A percentile compares a stretch with the other conserved stretches of the same genome.
phyloP scores from a whole-genome alignment of 163 green algal species.

The Chlamydomonas reinhardtii region DNA sequence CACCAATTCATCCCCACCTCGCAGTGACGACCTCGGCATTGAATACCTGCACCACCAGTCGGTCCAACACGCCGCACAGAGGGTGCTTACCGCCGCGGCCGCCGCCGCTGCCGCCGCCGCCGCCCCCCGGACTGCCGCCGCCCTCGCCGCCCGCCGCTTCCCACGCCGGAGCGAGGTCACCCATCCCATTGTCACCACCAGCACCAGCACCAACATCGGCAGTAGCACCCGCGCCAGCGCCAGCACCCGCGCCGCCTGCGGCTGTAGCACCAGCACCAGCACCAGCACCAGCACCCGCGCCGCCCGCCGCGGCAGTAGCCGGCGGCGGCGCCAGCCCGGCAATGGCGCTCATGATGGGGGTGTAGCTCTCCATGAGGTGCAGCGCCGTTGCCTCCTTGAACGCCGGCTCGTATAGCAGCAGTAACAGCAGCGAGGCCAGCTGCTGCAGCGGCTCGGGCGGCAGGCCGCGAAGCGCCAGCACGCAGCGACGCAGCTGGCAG shows the following conservation, averaged over 20 bases:
- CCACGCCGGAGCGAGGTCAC: too few species aligned
- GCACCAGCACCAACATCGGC: too few species aligned
- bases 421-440: conserved; percentile 47
- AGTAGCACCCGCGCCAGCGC: too few species aligned
- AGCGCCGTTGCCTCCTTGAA: conserved; percentile 46
- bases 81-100: conserved; percentile 12
- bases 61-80: conserved; percentile 39
- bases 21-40: conserved; percentile 47
- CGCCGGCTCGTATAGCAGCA: conserved; percentile 50
- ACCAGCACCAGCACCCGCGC: too few species aligned
- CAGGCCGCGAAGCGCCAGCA: not conserved
- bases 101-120: not conserved
- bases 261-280: too few species aligned
- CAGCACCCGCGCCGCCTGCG: too few species aligned
- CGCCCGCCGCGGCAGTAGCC: too few species aligned
- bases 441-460: not conserved
- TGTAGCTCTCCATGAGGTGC: conserved; percentile 47
- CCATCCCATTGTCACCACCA: too few species aligned
- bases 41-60: conserved; percentile 50
- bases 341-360: conserved; percentile 21
- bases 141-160: too few species aligned
- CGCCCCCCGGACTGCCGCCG: too few species aligned
- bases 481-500: conserved; percentile 30
- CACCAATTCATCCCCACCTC: conserved; percentile 16
- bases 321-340: not conserved